Evolutionary conservation across 106 monocot species (phyloP).

Genomic region (Allium fistulosum): DNA sequence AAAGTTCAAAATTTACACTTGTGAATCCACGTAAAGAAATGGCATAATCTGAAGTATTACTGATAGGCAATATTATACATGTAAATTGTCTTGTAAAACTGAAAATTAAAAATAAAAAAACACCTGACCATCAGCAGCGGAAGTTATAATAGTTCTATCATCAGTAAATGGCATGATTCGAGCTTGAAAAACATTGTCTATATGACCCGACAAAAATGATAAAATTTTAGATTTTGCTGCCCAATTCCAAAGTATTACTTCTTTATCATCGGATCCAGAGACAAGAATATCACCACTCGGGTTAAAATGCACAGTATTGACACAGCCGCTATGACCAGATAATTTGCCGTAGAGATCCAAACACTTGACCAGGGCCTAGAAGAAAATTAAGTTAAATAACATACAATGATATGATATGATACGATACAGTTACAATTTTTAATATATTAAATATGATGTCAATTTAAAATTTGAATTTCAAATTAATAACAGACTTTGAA

Average conservation of each 20-base stretch:
- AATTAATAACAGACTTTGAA: background rate
- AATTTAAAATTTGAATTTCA: background rate
- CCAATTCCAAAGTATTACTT: conserved; percentile 88
- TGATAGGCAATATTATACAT: no score
- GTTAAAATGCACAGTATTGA: conserved; percentile 77
- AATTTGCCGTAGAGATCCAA: conserved; percentile 51
- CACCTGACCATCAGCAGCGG: conserved; percentile 92
- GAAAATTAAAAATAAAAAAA: background rate
- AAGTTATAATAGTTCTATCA: conserved; percentile 64
- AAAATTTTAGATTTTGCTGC: conserved; percentile 32
- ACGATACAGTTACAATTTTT: background rate
- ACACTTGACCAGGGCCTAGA: conserved; percentile 49
- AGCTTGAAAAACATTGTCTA: conserved; percentile 75
- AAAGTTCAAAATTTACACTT: no score
- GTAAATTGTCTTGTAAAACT: no score
- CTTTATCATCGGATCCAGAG: conserved; percentile 81
- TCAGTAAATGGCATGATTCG: conserved; percentile 80
- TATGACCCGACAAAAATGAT: conserved; percentile 70
- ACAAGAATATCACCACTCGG: conserved; percentile 57
- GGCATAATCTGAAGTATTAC: no score
- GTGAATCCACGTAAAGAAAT: no score
- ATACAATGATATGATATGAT: background rate
- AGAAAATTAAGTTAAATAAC: conserved; percentile 1
- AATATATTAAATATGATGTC: background rate
- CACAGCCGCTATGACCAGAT: conserved; percentile 65